Conservation (phyloP, 352 stramenopile species). For the Phytophthora boehmeriae region DNA sequence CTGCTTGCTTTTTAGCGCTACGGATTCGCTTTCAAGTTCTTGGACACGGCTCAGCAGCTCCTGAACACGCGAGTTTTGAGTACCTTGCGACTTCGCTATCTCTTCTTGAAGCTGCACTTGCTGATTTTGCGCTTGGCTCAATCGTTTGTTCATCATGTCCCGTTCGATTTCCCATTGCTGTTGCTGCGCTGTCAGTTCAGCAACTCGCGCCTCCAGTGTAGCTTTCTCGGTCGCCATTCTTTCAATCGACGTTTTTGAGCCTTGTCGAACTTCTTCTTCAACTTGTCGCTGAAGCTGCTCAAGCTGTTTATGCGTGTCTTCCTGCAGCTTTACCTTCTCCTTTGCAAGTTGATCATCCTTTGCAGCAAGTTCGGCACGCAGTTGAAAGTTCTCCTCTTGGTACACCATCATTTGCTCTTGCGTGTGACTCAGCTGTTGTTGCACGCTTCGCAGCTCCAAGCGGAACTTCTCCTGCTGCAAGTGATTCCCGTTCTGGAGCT, state of each 20-base stretch:
- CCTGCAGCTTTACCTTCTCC: conserved; percentile 61
- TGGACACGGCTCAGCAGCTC: conserved; percentile 61
- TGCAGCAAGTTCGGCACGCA: conserved; percentile 55
- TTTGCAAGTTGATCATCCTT: conserved; percentile 66
- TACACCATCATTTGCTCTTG: conserved; percentile 77
- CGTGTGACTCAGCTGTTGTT: conserved; percentile 66
- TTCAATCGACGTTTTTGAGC: conserved; percentile 56
- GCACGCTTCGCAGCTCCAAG: conserved; percentile 59
- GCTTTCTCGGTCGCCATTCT: conserved; percentile 51
- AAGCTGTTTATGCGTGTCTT: conserved; percentile 65
- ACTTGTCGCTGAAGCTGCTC: conserved; percentile 62
- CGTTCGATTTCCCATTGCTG: conserved; percentile 63
- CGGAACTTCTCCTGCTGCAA: conserved; percentile 78
- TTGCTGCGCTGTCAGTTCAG: conserved; percentile 44
- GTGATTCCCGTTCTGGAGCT: conserved; percentile 67
- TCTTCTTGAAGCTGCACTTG: conserved; percentile 69
- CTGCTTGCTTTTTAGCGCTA: conserved; percentile 52
- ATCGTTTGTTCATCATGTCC: conserved; percentile 47
- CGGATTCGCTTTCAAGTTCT: conserved; percentile 44
- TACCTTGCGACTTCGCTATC: conserved; percentile 45
- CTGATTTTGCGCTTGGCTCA: conserved; percentile 57
- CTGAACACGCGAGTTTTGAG: conserved; percentile 52
- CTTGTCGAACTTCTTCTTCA: conserved; percentile 60
- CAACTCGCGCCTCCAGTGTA: conserved; percentile 48
- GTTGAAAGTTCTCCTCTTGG: conserved; percentile 69